A percentile compares a stretch with the other conserved stretches of the same genome.
phyloP scores from a whole-genome alignment of 2,329 filamentous ascomycete species.

The Fusarium zealandicum region DNA sequence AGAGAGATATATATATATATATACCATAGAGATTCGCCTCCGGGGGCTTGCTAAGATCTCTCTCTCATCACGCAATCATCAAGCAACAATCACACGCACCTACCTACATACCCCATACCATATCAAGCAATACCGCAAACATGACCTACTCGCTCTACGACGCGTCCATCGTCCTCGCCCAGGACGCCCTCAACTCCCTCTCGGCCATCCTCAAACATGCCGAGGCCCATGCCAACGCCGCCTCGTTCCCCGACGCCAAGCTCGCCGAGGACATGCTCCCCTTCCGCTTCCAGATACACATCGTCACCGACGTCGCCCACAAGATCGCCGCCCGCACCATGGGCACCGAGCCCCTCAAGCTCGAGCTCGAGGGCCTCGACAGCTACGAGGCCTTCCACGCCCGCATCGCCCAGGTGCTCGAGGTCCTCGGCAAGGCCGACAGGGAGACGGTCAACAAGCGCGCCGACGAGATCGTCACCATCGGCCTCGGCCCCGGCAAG shows the following conservation, averaged over 20 bases:
- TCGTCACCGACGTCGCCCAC: slow-evolving; percentile 41
- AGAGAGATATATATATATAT: too few species aligned
- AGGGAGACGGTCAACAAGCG: slow-evolving; percentile 45
- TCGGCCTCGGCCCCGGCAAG: slow-evolving; percentile 44
- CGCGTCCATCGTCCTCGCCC: slow-evolving; percentile 44
- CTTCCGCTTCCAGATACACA: slow-evolving; percentile 51
- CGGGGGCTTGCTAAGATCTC: too few species aligned
- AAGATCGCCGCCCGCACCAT: slow-evolving; percentile 46
- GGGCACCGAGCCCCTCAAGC: slow-evolving; percentile 41
- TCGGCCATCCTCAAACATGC: slow-evolving; percentile 48
- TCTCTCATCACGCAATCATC: too few species aligned
- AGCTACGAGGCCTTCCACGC: slow-evolving; percentile 47
- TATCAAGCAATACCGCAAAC: slow-evolving; percentile 40
- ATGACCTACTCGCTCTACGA: slow-evolving; percentile 55
- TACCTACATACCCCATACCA: background rate
- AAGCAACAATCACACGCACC: slow-evolving; percentile 23
- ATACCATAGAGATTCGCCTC: too few species aligned
- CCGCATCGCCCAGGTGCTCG: slow-evolving; percentile 45
- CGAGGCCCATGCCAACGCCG: slow-evolving; percentile 44
- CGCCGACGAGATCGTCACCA: slow-evolving; percentile 38
- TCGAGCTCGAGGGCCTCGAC: slow-evolving; percentile 42
- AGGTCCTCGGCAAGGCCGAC: slow-evolving; percentile 45
- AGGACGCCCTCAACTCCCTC: slow-evolving; percentile 45
- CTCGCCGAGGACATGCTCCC: slow-evolving; percentile 54
- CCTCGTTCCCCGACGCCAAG: slow-evolving; percentile 44